Base-by-base conservation (phyloP, 225 moss, liverwort and hornwort genomes). In the Climacium dendroides region DNA sequence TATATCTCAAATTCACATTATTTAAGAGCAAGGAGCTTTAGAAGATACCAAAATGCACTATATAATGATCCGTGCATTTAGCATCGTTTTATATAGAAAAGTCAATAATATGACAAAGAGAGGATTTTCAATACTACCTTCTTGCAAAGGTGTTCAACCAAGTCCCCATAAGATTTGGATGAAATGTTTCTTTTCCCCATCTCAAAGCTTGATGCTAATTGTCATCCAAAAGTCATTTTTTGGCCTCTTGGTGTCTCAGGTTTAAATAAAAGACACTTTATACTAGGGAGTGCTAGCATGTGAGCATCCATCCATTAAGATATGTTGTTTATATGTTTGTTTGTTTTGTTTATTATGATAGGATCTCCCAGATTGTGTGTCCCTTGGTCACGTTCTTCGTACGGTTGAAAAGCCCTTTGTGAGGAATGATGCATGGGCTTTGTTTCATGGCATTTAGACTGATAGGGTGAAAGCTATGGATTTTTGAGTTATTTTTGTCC, bases 201-300 rank as follows among this genome's bases (percentile, higher is more conserved):
- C 41, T 41, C 5, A 15, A 3, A 25, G 25, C 41, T n/a, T n/a
- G 5, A 41, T 23, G 70, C 13, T 11, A 41, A 70, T 41, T 41
- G 41, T 41, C 25, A 41, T 26, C 16, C 28, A 5, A 26, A 43
- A 5, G 5, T 6, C 6, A 71, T 45, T 41, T 43, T 9, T 4
- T 2, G 25, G 5, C 41, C 8, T 14, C 8, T 0, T 0, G 0
- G 1, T 1, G 0, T 24, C 41, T 8, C 0, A 23, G 0, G 14
- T 3, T 41, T 25, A 39, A 26, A 8, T 19, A 19, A 65, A 3
- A 4, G 7, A 13, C 0, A 0, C 7, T 39, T 69, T 14, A 4
- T 13, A 69, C 69, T 45, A 45, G 45, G 45, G 45, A 45, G 45
- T 45, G 45, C 45, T 45, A 45, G 45, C 45, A 6, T 45, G 8